Evolutionary conservation across 352 stramenopile species (phyloP), one percentile per base, ranked within the genome.

Genomic region (Pythium sp.): DNA sequence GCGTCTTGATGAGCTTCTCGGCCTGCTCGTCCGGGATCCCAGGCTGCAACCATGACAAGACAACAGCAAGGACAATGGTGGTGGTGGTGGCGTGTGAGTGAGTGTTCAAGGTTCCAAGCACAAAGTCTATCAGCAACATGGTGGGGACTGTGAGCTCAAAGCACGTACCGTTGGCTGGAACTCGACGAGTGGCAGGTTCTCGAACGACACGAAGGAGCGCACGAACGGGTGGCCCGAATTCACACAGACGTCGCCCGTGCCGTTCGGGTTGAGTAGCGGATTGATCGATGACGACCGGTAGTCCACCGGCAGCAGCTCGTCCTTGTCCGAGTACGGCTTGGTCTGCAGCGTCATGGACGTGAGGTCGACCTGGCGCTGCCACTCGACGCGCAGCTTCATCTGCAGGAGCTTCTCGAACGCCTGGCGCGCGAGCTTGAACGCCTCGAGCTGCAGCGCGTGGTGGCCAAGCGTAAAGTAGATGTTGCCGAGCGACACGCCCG

Each of bases 381-480:
- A 98, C 36, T 91, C 85, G 14, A 64, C 36, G 0, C 92, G 91
- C 14, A 99, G 72, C 38, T 90, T 88, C 70, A 98, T 95, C 70
- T 95, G 80, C 58, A 94, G 76, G 11, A 99, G 81, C 69, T 91
- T 92, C n/a, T 98, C 94, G 74, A 97, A 98, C 15, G 92, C 89
- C 67, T 97, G 87, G 20, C 93, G 77, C 24, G 96, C 95, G 2
- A 98, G 79, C 72, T 98, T 98, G 80, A 90, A 98, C 7, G 93
- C 93, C 69, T 97, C 94, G 15, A 98, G 74, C 59, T 90, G 77
- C 66, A 97, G 77, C 11, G 91, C 84, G 65, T 98, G 81, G 46
- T 99, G 97, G 5, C 94, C 95, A 18, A 99, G 79, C 12, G 95
- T 98, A 72, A 98, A 99, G 49, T 98, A 95, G 46, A 98, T 91